A percentile compares a stretch with the other conserved stretches of the same genome.
phyloP scores from a whole-genome alignment of 257 asterid genomes.

The Datura wrightii region DNA sequence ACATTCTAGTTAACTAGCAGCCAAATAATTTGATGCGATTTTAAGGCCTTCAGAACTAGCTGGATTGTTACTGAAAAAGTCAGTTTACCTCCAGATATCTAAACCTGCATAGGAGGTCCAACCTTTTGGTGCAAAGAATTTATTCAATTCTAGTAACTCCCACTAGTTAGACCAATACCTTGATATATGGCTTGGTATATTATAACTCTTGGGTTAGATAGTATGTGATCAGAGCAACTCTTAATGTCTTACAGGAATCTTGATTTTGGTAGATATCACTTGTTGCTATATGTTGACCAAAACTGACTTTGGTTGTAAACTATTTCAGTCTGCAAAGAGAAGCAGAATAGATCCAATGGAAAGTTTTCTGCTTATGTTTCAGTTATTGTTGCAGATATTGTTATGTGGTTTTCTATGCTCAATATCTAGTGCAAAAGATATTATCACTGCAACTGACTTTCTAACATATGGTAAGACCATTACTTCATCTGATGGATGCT shows the following conservation, averaged over 20 bases:
- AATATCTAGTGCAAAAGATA: background rate
- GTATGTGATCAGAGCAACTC: background rate
- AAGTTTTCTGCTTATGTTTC: background rate
- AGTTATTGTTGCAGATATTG: background rate
- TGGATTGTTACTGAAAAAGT: background rate
- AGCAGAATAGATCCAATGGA: background rate
- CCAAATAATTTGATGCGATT: background rate
- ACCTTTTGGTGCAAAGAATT: background rate
- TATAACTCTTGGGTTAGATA: background rate
- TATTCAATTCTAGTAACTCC: background rate
- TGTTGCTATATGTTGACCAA: background rate
- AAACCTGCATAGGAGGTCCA: background rate
- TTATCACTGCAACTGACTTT: slow-evolving; percentile 20
- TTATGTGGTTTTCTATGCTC: slow-evolving; percentile 20
- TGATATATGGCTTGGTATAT: no score
- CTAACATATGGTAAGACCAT: slow-evolving; percentile 39
- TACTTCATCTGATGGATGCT: slow-evolving; percentile 36
- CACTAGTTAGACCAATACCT: no score
- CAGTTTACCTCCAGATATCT: background rate
- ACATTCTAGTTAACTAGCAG: background rate
- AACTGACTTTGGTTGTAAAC: background rate
- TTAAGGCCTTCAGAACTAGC: background rate
- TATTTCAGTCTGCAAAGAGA: background rate
- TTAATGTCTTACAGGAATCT: background rate
- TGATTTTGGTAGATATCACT: background rate